These are phyloP conservation scores for Blastobotrys apis DNA, from an alignment of 1,139 yeast genomes.

Conservation along the genomic window DNA sequence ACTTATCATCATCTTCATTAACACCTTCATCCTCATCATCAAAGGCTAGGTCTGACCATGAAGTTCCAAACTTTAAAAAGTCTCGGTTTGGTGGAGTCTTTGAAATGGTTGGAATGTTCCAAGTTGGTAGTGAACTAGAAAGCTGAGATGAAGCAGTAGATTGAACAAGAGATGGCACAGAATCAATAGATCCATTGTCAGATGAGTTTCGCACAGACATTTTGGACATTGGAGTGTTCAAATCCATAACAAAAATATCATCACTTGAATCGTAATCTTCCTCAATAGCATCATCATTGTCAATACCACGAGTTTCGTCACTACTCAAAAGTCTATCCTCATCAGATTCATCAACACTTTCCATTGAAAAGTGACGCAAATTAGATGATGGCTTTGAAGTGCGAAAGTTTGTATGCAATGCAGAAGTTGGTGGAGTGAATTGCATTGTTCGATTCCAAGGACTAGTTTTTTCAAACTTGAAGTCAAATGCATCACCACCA, in stretches of 20 bases:
- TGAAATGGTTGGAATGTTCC: constrained; percentile 14
- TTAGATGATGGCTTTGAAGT: constrained; percentile 12
- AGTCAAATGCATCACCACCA: constrained; percentile 15
- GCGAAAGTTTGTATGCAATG: neutral
- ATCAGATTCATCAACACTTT: constrained; percentile 16
- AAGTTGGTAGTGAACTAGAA: constrained; percentile 11
- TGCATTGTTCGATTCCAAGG: constrained; percentile 37
- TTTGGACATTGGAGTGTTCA: constrained; percentile 16
- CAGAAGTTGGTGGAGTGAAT: constrained; percentile 35
- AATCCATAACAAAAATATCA: constrained; percentile 32
- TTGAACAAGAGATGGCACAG: constrained; percentile 31
- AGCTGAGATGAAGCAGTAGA: constrained; percentile 19
- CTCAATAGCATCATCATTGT: constrained; percentile 1
- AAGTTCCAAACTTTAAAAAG: constrained; percentile 32
- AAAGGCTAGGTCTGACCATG: constrained; percentile 34
- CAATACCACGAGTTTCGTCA: too few relatives aligned
- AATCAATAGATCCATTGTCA: constrained; percentile 22
- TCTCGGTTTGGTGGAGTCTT: constrained; percentile 21
- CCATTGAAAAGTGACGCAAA: constrained; percentile 13
- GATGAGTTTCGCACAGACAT: constrained; percentile 14
- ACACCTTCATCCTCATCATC: constrained; percentile 26
- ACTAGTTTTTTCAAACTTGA: constrained; percentile 14
- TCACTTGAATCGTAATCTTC: constrained; percentile 8
- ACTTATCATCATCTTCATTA: constrained; percentile 23
- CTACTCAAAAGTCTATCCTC: constrained; percentile 8